phyloP scores from a whole-genome alignment of 2,329 filamentous ascomycete genomes.

The Fusarium pilosicola region DNA sequence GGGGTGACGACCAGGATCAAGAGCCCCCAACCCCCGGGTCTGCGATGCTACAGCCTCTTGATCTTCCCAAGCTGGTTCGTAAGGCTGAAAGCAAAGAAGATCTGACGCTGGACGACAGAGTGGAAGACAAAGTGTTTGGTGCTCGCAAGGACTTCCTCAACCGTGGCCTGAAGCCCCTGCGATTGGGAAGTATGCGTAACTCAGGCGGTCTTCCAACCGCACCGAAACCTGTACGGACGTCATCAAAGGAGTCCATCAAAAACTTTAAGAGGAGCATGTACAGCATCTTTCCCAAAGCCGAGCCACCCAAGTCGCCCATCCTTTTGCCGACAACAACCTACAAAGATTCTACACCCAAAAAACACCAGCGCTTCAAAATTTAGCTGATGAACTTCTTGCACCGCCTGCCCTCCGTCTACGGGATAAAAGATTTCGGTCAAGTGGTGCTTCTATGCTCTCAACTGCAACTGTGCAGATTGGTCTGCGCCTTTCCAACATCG shows the following conservation, averaged over 20 bases:
- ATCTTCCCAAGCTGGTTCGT: slow-evolving; percentile 12
- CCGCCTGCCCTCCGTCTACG: slow-evolving; percentile 57
- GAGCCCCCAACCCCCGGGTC: slow-evolving; percentile 19
- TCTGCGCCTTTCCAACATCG: slow-evolving; percentile 70
- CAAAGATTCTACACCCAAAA: slow-evolving; percentile 33
- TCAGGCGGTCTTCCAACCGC: slow-evolving; percentile 23
- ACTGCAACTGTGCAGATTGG: slow-evolving; percentile 78
- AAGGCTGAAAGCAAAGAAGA: slow-evolving; percentile 26
- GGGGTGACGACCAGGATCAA: slow-evolving; percentile 21
- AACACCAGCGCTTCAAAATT: not conserved
- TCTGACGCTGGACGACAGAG: slow-evolving; percentile 39
- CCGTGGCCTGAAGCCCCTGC: slow-evolving; percentile 27
- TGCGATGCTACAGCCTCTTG: slow-evolving; percentile 15
- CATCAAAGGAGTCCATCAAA: slow-evolving; percentile 36
- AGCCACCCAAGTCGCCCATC: slow-evolving; percentile 36
- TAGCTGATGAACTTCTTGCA: slow-evolving; percentile 39
- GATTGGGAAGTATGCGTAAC: slow-evolving; percentile 37
- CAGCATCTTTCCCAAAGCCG: slow-evolving; percentile 37
- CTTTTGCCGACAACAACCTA: slow-evolving; percentile 62
- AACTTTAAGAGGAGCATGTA: slow-evolving; percentile 43
- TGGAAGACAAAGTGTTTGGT: slow-evolving; percentile 46
- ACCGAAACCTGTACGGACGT: slow-evolving; percentile 28
- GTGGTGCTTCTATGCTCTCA: slow-evolving; percentile 71
- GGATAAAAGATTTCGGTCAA: slow-evolving; percentile 57
- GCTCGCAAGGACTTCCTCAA: slow-evolving; percentile 37